Base-by-base conservation (phyloP, 495 filamentous ascomycete species). In the Echria macrotheca region DNA sequence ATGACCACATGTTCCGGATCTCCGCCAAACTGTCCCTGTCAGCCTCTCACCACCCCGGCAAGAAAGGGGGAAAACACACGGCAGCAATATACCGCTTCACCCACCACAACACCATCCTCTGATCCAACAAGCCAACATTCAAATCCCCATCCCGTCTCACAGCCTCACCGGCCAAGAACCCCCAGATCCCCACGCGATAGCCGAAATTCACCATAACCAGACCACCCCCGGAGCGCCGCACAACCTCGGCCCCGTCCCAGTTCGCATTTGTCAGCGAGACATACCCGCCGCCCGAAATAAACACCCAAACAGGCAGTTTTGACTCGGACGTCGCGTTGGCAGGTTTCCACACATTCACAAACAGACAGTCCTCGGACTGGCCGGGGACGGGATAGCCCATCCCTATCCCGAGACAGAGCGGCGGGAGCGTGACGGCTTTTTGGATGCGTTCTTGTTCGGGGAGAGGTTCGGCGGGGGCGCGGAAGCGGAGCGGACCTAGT, bases 21-120 rank as follows among this genome's bases (percentile, higher is more conserved):
- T 25, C 86, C 86, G 21, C 85, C 86, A 50, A 91, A 89, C 71
- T n/a, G n/a, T n/a, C n/a, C n/a, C n/a, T n/a, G n/a, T n/a, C n/a
- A n/a, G n/a, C n/a, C n/a, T n/a, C n/a, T n/a, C n/a, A n/a, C n/a
- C n/a, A n/a, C n/a, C n/a, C n/a, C n/a, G n/a, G n/a, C n/a, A n/a
- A n/a, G n/a, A n/a, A n/a, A n/a, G n/a, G n/a, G n/a, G n/a, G n/a
- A n/a, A n/a, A n/a, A n/a, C n/a, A n/a, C n/a, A n/a, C n/a, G n/a
- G 72, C 65, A 26, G 65, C 63, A 19, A 87, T 83, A 59, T 87
- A 66, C 10, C 74, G 68, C 47, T 80, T 71, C n/a, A 89, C 78
- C 87, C 87, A 91, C 26, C 78, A 56, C 44, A 91, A 53, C 11
- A 80, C 71, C 51, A 79, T 73, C 40, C 81, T 69, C 60, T 89